Evolutionary conservation across 306 rosid genomes (phyloP), one percentile per base, ranked within the genome.

Genomic region (Heteromeles arbutifolia): DNA sequence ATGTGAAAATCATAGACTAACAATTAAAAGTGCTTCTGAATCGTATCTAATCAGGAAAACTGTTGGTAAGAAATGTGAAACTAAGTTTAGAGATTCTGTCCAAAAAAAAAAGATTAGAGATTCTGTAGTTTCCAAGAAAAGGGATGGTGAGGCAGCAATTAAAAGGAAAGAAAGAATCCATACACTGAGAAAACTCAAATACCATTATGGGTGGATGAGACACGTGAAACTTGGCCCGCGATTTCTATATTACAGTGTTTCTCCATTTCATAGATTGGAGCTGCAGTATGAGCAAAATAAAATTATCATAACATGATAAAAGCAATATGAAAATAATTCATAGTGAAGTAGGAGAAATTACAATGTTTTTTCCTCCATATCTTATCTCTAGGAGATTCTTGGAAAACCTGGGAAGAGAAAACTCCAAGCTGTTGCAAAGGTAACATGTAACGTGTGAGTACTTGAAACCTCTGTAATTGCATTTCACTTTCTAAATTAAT

Each of bases 351-450:
- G 66, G 65, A 53, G 75, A 75, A 78, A 68, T 89, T 92, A 95
- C 99, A 95, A 48, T 87, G 91, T 31, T 89, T 95, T 84, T 89
- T 88, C 82, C 86, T 95, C 99, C 97, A 86, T 74, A 85, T 86
- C 78, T 87, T 90, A 76, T 95, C 93, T 56, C 90, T 88, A 1
- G 97, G 90, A 82, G 97, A 90, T 56, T 95, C 99, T 87, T 89
- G 99, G 88, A 95, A 89, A 84, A 95, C 92, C 84, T 92, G 99
- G 81, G 99, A 95, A 77, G 99, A 95, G 91, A 95, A 95, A 83
- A 90, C 93, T 85, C 99, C 98, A 84, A 95, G 99, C 99, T 95
- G 91, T 70, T 53, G 79, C 82, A 77, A 84, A 82, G 83, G 70
- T 67, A 74, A 50, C 31, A 75, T n/a, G 76, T 34, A 82, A 50